Percentiles rank a stretch among this genome's conserved stretches.
phyloP scores from a whole-genome alignment of 129 eudicot genomes.

The Artemisia argyi region DNA sequence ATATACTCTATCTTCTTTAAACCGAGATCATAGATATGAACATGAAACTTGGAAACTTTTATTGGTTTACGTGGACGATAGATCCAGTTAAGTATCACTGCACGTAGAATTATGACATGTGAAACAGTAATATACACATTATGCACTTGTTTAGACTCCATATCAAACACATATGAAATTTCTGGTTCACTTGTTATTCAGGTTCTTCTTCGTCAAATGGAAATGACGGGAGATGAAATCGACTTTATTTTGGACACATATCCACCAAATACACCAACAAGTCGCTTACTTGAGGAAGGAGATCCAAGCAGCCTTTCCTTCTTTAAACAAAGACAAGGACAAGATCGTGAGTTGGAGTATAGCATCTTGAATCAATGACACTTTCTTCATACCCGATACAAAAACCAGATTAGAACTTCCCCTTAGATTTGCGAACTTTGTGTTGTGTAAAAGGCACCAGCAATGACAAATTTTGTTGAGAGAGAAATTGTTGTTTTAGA shows the following conservation, averaged over 20 bases:
- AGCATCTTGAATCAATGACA: conserved; percentile 51
- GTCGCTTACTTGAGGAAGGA: conserved; percentile 68
- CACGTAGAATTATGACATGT: too few species aligned
- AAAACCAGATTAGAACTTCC: background rate
- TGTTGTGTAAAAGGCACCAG: conserved; percentile 19
- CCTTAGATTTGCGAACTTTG: conserved; percentile 5
- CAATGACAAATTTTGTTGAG: conserved; percentile 20
- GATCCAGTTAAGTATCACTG: background rate
- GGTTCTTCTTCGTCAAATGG: conserved; percentile 82
- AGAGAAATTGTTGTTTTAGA: conserved; percentile 19
- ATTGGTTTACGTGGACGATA: background rate
- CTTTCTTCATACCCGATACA: background rate
- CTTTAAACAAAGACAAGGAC: conserved; percentile 41
- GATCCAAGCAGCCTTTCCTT: conserved; percentile 86
- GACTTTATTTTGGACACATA: conserved; percentile 64
- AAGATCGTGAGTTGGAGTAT: conserved; percentile 49
- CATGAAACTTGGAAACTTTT: too few species aligned
- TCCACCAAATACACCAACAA: conserved; percentile 74
- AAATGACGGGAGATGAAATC: conserved; percentile 77
- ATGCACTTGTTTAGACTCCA: background rate
- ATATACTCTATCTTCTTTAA: too few species aligned
- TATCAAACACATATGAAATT: background rate
- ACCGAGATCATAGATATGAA: too few species aligned
- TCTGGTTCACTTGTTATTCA: conserved; percentile 24
- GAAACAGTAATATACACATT: too few species aligned